Evolutionary conservation across 768 basidiomycete species (phyloP).

Genomic region (Auricularia sp.): DNA sequence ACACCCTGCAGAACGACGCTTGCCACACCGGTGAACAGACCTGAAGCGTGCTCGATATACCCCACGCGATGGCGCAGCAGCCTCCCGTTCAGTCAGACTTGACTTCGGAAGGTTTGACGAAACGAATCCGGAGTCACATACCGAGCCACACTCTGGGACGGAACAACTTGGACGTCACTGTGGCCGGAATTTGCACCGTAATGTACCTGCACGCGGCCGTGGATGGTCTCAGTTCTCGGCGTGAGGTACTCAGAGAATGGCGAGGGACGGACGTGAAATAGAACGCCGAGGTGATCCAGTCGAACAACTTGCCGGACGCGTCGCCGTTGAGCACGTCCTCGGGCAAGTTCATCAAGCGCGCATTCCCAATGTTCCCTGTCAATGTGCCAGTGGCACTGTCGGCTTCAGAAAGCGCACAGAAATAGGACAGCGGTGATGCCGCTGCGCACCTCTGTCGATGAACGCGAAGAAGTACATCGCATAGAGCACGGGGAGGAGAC

Average conservation of each 20-base stretch:
- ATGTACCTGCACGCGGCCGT: conserved; percentile 34
- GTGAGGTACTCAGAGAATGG: neutral
- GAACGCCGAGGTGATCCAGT: conserved; percentile 69
- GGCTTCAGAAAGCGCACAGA: no score
- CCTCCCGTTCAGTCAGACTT: no score
- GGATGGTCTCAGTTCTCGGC: neutral
- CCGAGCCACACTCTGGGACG: conserved; percentile 63
- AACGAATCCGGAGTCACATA: conserved; percentile 44
- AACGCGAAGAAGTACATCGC: conserved; percentile 21
- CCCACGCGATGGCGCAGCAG: conserved; percentile 41
- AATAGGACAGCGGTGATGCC: no score
- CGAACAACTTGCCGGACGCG: conserved; percentile 56
- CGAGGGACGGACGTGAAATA: conserved; percentile 64
- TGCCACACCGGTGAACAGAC: conserved; percentile 22
- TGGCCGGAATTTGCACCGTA: conserved; percentile 57
- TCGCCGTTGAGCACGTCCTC: conserved; percentile 56
- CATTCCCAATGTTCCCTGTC: conserved; percentile 35
- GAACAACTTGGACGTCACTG: conserved; percentile 53
- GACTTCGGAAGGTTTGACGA: neutral
- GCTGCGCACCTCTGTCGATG: conserved; percentile 58
- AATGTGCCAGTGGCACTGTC: neutral
- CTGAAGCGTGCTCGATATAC: conserved; percentile 59
- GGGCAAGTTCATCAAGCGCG: conserved; percentile 60
- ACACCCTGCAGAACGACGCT: no score
- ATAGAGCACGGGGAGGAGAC: conserved; percentile 8